Evolutionary conservation across 2,329 filamentous ascomycete species (phyloP).

Genomic region (Zasmidium citrigriseum): DNA sequence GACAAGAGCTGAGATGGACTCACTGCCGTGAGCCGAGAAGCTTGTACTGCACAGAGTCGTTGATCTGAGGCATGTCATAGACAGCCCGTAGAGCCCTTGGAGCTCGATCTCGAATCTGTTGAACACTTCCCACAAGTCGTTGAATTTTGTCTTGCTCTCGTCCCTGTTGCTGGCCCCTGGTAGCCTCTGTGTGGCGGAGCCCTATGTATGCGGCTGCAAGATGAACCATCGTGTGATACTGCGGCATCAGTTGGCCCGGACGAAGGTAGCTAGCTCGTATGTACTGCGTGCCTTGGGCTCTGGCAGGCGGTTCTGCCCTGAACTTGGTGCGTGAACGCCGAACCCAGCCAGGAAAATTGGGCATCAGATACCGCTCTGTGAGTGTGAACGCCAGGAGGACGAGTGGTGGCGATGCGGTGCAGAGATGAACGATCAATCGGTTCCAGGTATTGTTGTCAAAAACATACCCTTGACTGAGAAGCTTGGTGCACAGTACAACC

Average conservation of each 20-base stretch:
- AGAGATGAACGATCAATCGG: constrained; percentile 66
- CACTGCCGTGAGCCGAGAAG: constrained; percentile 5
- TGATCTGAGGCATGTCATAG: constrained; percentile 44
- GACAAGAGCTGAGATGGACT: neutral
- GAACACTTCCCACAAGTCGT: constrained; percentile 31
- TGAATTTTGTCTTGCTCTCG: constrained; percentile 19
- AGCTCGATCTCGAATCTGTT: constrained; percentile 36
- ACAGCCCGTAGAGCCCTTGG: constrained; percentile 45
- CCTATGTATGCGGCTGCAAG: constrained; percentile 41
- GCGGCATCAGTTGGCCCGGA: constrained; percentile 36
- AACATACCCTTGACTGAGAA: constrained; percentile 67
- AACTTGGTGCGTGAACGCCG: neutral
- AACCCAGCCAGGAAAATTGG: constrained; percentile 73
- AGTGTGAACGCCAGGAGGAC: constrained; percentile 68
- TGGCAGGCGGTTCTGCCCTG: constrained; percentile 26
- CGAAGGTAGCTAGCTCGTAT: constrained; percentile 31
- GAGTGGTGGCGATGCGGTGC: constrained; percentile 53
- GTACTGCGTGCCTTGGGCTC: constrained; percentile 27
- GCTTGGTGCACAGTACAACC: constrained; percentile 51
- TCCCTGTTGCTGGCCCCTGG: constrained; percentile 31
- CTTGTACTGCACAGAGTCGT: constrained; percentile 31
- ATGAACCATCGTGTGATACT: constrained; percentile 46
- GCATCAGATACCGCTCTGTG: constrained; percentile 78
- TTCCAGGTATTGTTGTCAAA: constrained; percentile 83
- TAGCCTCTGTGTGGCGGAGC: constrained; percentile 38